Base-by-base conservation (phyloP, 768 basidiomycete species). In the Russula griseocarnosa region DNA sequence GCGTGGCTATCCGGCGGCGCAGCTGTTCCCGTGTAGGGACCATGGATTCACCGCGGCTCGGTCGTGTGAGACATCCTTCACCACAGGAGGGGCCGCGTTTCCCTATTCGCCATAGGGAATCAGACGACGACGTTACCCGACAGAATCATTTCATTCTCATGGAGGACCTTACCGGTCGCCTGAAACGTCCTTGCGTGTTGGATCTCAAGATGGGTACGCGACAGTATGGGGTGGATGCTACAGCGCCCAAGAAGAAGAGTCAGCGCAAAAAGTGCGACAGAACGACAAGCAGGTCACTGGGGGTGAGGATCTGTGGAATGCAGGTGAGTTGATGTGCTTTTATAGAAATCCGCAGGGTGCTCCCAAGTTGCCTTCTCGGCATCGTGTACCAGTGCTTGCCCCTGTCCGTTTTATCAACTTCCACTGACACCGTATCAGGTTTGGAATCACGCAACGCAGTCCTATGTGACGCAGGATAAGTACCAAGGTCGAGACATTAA, bases 151-250 rank as follows among this genome's bases (percentile, higher is more conserved):
- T 98, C 72, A 97, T 99, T 70, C 82, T 98, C 69, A 97, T 99
- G 94, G 97, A 99, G 75, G 97, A 99, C 72, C 79, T 99, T 54
- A 99, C 97, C 3, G 97, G 97, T 28, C 80, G 90, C 38, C 75
- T 97, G 71, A 95, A 90, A 75, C 84, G 83, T 55, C 92, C 97
- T 10, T 99, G 97, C 71, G 96, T 99, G 47, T 84, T 98, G 71
- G 97, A 99, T 75, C 79, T 99, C 70, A 99, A 99, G 80, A 98
- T 98, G 97, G 97, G 97, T n/a, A 98, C 95, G 34, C 81, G 97
- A 38, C 97, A 99, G 77, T 98, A 98, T 75, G 97, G 97, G 22
- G 90, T 96, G 78, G 93, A 97, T 69, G 97, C 97, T 28, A 90
- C 88, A 10, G 77, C 86, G 1, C 79, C 85, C 58, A 99, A 99